Evolutionary conservation across 108 stramenopile genomes (phyloP).

Genomic region (Pseudonitzschia pungens): DNA sequence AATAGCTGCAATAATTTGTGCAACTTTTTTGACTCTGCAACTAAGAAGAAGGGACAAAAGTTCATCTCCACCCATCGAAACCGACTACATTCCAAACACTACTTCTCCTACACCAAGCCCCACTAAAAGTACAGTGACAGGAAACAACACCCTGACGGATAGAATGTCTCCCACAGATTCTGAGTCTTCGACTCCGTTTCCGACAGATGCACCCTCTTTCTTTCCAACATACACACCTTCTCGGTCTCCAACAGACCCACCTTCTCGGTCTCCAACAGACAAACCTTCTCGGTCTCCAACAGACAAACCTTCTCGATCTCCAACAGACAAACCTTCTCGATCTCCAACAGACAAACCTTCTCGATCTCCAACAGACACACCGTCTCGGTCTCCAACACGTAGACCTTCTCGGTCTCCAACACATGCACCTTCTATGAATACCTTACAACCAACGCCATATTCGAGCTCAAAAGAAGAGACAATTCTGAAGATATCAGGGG

Average conservation of each 20-base stretch:
- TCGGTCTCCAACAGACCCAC: background rate
- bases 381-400: background rate
- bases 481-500: slow-evolving; percentile 25
- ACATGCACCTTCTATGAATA: background rate
- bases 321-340: background rate
- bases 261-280: background rate
- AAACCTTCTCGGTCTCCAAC: no score
- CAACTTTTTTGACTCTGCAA: background rate
- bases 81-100: background rate
- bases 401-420: background rate
- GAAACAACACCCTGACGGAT: background rate
- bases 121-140: background rate
- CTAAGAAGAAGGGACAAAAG: background rate
- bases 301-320: no score
- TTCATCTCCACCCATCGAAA: background rate
- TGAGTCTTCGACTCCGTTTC: background rate
- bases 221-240: background rate
- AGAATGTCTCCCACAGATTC: background rate
- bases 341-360: background rate
- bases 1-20: slow-evolving; percentile 14
- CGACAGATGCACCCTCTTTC: background rate
- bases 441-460: background rate
- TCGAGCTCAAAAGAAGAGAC: background rate
- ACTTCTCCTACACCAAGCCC: slow-evolving; percentile 6
- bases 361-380: background rate